phyloP scores from a whole-genome alignment of 257 asterid genomes.

The Ehretia macrophylla region DNA sequence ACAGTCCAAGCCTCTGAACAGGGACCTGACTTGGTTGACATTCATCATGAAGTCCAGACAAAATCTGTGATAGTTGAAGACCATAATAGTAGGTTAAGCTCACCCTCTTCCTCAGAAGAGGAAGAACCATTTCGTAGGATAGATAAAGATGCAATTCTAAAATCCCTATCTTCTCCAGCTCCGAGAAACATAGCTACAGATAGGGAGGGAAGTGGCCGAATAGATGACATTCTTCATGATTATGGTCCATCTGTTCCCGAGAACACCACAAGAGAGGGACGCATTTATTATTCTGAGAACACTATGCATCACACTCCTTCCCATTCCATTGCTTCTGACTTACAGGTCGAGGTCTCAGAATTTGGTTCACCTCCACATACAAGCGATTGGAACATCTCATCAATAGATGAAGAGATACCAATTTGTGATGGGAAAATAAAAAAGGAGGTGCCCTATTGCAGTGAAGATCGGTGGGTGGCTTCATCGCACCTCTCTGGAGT shows the following conservation, averaged over 20 bases:
- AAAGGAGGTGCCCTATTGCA: constrained; percentile 17
- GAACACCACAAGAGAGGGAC: constrained; percentile 32
- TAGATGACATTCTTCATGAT: constrained; percentile 10
- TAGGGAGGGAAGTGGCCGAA: constrained; percentile 16
- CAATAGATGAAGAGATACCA: constrained; percentile 37
- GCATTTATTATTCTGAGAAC: constrained; percentile 23
- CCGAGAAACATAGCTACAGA: constrained; percentile 30
- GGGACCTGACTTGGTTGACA: background rate
- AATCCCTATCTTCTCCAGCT: constrained; percentile 53
- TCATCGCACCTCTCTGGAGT: constrained; percentile 26
- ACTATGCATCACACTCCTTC: constrained; percentile 33
- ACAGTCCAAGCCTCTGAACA: constrained; percentile 29
- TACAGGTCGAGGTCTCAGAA: constrained; percentile 89
- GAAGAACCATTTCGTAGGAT: constrained; percentile 42
- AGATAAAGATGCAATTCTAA: constrained; percentile 67
- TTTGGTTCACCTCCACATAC: constrained; percentile 61
- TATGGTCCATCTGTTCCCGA: constrained; percentile 20
- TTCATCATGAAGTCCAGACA: constrained; percentile 19
- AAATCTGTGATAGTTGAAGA: constrained; percentile 23
- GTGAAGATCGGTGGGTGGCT: constrained; percentile 28
- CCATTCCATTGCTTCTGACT: constrained; percentile 77
- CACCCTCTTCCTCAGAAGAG: constrained; percentile 54
- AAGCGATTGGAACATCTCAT: constrained; percentile 40
- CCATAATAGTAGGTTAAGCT: constrained; percentile 19
- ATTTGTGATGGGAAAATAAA: constrained; percentile 29